These are phyloP conservation scores for Uronychia binucleata DNA, from an alignment of 73 alveolate species.

Conservation along the genomic window DNA sequence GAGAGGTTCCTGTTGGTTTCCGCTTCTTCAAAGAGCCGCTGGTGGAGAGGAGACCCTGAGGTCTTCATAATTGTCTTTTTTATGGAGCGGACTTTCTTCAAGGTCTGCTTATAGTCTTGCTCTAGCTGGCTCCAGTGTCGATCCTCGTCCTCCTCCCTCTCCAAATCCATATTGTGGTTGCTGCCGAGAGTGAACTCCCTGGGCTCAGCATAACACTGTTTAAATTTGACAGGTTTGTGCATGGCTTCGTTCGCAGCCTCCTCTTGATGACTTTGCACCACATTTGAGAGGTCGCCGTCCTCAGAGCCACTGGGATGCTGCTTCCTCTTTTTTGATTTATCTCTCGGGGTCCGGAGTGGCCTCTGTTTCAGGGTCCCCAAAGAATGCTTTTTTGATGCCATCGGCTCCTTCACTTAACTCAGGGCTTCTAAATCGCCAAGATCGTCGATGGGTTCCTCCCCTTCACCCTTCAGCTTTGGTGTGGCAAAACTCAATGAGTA, in stretches of 20 bases:
- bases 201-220: background rate
- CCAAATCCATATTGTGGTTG: background rate
- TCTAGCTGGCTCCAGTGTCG: too few species aligned
- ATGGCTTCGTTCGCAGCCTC: background rate
- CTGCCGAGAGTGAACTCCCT: background rate
- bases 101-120: background rate
- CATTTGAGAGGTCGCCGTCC: background rate
- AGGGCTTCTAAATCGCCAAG: background rate
- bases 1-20: background rate
- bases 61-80: background rate
- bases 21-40: background rate
- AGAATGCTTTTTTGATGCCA: too few species aligned
- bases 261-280: background rate
- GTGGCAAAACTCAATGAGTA: background rate
- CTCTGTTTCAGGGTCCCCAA: too few species aligned
- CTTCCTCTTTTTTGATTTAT: background rate
- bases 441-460: background rate
- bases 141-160: background rate
- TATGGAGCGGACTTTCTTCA: background rate
- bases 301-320: background rate
- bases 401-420: background rate
- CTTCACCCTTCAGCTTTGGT: background rate
- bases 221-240: background rate
- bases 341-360: background rate
- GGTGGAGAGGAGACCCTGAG: background rate